Percentiles rank a stretch among this genome's conserved stretches.
Conservation (phyloP, 768 basidiomycete genomes). For the Wakefieldia striispora region DNA sequence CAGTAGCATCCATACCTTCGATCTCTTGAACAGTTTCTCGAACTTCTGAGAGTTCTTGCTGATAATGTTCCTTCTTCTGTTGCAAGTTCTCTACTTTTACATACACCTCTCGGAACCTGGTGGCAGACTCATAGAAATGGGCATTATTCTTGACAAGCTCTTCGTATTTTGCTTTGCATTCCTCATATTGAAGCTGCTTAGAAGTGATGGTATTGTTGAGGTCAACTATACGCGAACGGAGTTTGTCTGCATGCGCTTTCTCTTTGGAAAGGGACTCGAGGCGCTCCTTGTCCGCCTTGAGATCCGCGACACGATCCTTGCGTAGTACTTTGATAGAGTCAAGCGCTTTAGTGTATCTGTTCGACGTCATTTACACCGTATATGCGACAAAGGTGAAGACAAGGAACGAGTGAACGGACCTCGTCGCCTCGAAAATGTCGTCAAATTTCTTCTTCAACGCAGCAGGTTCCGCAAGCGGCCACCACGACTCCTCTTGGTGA, state of each 20-base stretch:
- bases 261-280: constrained; percentile 74
- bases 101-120: constrained; percentile 84
- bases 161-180: constrained; percentile 64
- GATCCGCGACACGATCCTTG: constrained; percentile 86
- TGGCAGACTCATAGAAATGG: constrained; percentile 79
- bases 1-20: constrained; percentile 40
- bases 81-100: constrained; percentile 63
- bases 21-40: constrained; percentile 66
- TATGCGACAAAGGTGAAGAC: neutral
- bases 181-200: constrained; percentile 75
- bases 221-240: constrained; percentile 62
- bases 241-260: constrained; percentile 84
- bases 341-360: constrained; percentile 93
- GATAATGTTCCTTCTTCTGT: constrained; percentile 57
- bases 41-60: constrained; percentile 60
- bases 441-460: constrained; percentile 98
- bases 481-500: constrained; percentile 98
- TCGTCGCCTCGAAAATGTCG: constrained; percentile 98
- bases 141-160: constrained; percentile 64
- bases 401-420: constrained; percentile 58
- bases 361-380: neutral
- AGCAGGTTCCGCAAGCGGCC: constrained; percentile 92
- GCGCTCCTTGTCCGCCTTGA: constrained; percentile 91
- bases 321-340: constrained; percentile 87
- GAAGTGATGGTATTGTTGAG: constrained; percentile 58